Conservation (phyloP, 176 grass and related monocot species). For the maize (Zea mays) region Zm-B73-REFERENCE-NAM-5.0 NC_050103.1:14518001-14518500, state of each 20-base stretch:
- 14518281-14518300: slow-evolving; percentile 76
- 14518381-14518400: slow-evolving; percentile 82
- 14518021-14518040: slow-evolving; percentile 79
- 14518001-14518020: slow-evolving; percentile 76
- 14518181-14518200: slow-evolving; percentile 21
- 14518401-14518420: slow-evolving; percentile 97
- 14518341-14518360: slow-evolving; percentile 94
- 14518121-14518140: slow-evolving; percentile 44
- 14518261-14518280: slow-evolving; percentile 80
- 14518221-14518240: slow-evolving; percentile 10
- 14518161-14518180: slow-evolving; percentile 4
- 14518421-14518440: slow-evolving; percentile 87
- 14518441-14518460: slow-evolving; percentile 72
- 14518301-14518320: slow-evolving; percentile 93
- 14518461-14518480: slow-evolving; percentile 65
- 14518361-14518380: slow-evolving; percentile 93
- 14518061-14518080: slow-evolving; percentile 49
- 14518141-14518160: slow-evolving; percentile 10
- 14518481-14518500: slow-evolving; percentile 74
- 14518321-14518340: slow-evolving; percentile 98
- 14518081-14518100: slow-evolving; percentile 53
- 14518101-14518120: slow-evolving; percentile 84
- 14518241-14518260: slow-evolving; percentile 73
- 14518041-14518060: slow-evolving; percentile 48
- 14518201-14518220: not conserved